Evolutionary conservation across 1,284 basidiomycete genomes (phyloP).

Genomic region (Neonothopanus nambi): DNA sequence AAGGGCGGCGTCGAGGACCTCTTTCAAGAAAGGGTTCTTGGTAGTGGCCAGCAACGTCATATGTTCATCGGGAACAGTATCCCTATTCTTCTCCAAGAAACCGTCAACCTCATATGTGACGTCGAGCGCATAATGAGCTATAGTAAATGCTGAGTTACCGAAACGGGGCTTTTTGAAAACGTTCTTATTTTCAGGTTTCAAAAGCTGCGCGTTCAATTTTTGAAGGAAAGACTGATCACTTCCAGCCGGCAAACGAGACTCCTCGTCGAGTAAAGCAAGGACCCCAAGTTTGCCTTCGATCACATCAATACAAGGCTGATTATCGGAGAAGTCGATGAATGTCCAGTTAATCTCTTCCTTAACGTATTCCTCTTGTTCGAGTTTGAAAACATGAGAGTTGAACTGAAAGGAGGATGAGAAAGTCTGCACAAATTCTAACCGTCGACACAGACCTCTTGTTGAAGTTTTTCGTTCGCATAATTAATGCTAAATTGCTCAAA

Average conservation of each 20-base stretch:
- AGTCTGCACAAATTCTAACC: background rate
- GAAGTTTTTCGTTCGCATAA: slow-evolving; percentile 98
- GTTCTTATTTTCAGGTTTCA: slow-evolving; percentile 82
- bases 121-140: slow-evolving; percentile 97
- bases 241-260: slow-evolving; percentile 94
- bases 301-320: slow-evolving; percentile 98
- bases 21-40: slow-evolving; percentile 91
- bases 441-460: slow-evolving; percentile 74
- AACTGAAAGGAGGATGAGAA: slow-evolving; percentile 55
- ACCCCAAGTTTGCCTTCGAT: slow-evolving; percentile 98
- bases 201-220: slow-evolving; percentile 89
- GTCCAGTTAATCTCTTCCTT: slow-evolving; percentile 99
- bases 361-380: slow-evolving; percentile 99
- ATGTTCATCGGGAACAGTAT: slow-evolving; percentile 98
- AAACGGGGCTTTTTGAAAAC: slow-evolving; percentile 99
- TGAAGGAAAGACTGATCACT: slow-evolving; percentile 93
- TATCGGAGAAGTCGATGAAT: slow-evolving; percentile 99
- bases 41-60: slow-evolving; percentile 85
- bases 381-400: slow-evolving; percentile 98
- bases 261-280: slow-evolving; percentile 93
- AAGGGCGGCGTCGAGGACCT: slow-evolving; percentile 90
- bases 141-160: slow-evolving; percentile 95
- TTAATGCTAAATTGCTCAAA: slow-evolving; percentile 99
- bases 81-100: slow-evolving; percentile 98
- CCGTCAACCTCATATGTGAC: slow-evolving; percentile 99